Evolutionary conservation across 2,329 filamentous ascomycete genomes (phyloP), one percentile per base, ranked within the genome.

Genomic region (Trichoderma sp.): DNA sequence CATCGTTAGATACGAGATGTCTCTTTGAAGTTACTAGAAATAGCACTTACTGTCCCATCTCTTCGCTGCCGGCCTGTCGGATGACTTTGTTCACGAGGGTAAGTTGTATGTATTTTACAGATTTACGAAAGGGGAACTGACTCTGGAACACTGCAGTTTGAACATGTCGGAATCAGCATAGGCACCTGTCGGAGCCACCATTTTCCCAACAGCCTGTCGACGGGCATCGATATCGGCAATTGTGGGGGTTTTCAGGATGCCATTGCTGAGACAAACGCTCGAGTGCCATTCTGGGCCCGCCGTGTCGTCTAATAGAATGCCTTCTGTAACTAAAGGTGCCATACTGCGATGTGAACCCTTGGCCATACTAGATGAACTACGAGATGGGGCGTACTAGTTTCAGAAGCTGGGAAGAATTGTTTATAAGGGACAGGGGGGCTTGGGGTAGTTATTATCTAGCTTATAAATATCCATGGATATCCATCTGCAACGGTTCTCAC

Each of bases 41-140:
- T 20, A 6, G 11, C 9, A 13, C 47, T 6, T 84, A 97, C 93
- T 88, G 78, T 97, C 93, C 92, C 93, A 98, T 80, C 90, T 85
- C 80, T 91, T 94, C 3, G 95, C 92, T 78, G 90, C 91, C 3
- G 93, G 92, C 79, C 95, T 95, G n/a, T 86, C 82, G 6, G 76
- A 74, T 65, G 77, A 79, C 80, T 64, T 83, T 15, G 3, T 13
- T 34, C 7, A 34, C 1, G 1, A 23, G n/a, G 3, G 64, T 67
- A 67, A 67, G 32, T 17, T 28, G 20, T 12, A 39, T 8, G 30
- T 17, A n/a, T 5, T n/a, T 26, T 55, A 36, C 13, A 26, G 6
- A 36, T 12, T 2, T n/a, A 28, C 17, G 3, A 34, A 26, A 20
- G 23, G 13, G 7, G 15, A 9, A 67, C 64, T 20, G 20, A 67